phyloP scores from a whole-genome alignment of 1,284 basidiomycete genomes.

The Ganoderma sinense region DNA sequence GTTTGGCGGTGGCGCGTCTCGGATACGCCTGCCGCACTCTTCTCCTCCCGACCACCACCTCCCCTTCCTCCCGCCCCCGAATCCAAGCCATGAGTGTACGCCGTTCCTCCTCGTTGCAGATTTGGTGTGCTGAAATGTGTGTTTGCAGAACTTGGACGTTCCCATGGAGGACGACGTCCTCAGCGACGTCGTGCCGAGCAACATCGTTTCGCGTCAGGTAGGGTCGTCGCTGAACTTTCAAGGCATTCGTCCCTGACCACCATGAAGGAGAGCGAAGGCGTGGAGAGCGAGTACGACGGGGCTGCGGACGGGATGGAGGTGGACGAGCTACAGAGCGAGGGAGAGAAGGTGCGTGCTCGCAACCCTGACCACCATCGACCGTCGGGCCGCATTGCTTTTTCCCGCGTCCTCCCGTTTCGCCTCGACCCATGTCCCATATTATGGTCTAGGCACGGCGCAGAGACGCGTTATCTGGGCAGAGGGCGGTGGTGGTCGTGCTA shows the following conservation, averaged over 20 bases:
- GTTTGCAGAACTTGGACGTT: conserved; percentile 26
- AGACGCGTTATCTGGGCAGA: conserved; percentile 21
- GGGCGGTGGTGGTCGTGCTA: background rate
- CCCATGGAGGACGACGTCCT: conserved; percentile 76
- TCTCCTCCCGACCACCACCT: conserved; percentile 25
- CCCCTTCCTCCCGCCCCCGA: conserved; percentile 11
- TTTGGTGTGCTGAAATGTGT: background rate
- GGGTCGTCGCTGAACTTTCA: conserved; percentile 20
- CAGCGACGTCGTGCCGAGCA: conserved; percentile 83
- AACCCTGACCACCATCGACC: background rate
- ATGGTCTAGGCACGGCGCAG: background rate
- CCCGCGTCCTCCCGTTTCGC: background rate
- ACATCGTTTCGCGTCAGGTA: conserved; percentile 84
- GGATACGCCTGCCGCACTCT: conserved; percentile 3
- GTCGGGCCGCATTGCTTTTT: background rate
- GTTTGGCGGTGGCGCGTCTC: conserved; percentile 30
- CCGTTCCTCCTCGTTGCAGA: background rate
- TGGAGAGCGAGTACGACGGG: conserved; percentile 65
- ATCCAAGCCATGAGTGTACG: conserved; percentile 18
- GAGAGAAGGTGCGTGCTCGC: conserved; percentile 49
- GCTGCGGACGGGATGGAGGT: conserved; percentile 54
- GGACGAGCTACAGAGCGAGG: conserved; percentile 71
- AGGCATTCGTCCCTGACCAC: too few species aligned
- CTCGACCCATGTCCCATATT: background rate
- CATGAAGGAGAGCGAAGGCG: conserved; percentile 80